A percentile compares a stretch with the other conserved stretches of the same genome.
These are phyloP conservation scores for Bipolaris oryzae DNA, from an alignment of 2,329 filamentous ascomycete species.

Conservation along the genomic window DNA sequence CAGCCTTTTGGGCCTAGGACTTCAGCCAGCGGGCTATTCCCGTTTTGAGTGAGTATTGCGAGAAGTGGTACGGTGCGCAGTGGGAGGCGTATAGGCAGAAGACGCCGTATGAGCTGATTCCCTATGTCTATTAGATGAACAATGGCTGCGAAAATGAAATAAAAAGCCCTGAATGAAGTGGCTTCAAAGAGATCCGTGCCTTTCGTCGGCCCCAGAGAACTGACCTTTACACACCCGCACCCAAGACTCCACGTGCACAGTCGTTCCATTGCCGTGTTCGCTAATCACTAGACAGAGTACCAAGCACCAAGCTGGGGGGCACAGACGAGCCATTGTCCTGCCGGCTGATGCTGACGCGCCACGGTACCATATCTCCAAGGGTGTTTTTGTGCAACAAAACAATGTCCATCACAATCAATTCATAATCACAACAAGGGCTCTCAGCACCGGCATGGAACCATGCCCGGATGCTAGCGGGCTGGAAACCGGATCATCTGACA, in stretches of 20 bases:
- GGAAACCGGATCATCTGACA: constrained; percentile 14
- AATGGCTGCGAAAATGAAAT: background rate
- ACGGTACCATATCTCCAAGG: background rate
- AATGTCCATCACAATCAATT: constrained; percentile 8
- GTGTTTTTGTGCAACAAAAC: constrained; percentile 4
- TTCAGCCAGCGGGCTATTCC: constrained; percentile 55
- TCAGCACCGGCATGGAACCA: constrained; percentile 8
- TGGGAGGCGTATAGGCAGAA: constrained; percentile 51
- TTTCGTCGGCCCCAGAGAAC: background rate
- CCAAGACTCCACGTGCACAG: background rate
- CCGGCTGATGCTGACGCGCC: constrained; percentile 1
- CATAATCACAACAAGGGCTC: constrained; percentile 2
- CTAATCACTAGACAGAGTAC: background rate
- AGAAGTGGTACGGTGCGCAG: constrained; percentile 48
- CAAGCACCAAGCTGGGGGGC: constrained; percentile 1
- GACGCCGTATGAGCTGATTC: constrained; percentile 47
- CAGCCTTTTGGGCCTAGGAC: constrained; percentile 53
- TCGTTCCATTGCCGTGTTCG: background rate
- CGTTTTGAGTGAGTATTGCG: constrained; percentile 58
- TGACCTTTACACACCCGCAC: background rate
- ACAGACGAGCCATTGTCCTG: background rate
- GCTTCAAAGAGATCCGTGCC: background rate
- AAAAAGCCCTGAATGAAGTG: background rate
- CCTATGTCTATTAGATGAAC: constrained; percentile 37
- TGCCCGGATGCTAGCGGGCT: constrained; percentile 14